A percentile compares a stretch with the other conserved stretches of the same genome.
phyloP scores from a whole-genome alignment of 2,329 filamentous ascomycete genomes.

The Xylaria sp. region DNA sequence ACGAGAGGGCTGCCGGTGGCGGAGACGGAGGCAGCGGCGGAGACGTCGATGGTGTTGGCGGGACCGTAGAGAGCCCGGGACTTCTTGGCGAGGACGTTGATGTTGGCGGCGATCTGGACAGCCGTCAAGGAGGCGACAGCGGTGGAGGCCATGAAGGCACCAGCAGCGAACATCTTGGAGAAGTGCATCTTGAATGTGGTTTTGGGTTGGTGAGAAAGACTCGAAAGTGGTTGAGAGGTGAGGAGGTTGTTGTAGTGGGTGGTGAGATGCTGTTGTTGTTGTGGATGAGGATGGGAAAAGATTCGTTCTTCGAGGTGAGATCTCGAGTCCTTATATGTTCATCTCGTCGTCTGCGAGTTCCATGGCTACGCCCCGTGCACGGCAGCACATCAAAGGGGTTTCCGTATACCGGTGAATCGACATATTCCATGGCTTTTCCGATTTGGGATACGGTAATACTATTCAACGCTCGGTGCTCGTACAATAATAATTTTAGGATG shows the following conservation, averaged over 20 bases:
- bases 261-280: slow-evolving; percentile 5
- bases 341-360: background rate
- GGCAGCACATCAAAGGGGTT: background rate
- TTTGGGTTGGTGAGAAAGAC: background rate
- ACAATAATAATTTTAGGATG: background rate
- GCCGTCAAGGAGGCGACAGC: slow-evolving; percentile 12
- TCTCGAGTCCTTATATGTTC: slow-evolving; percentile 8
- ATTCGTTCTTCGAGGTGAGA: background rate
- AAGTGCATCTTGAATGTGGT: slow-evolving; percentile 15
- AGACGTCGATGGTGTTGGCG: slow-evolving; percentile 14
- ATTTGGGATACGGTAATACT: background rate
- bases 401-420: background rate
- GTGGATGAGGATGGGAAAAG: background rate
- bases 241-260: slow-evolving; percentile 3
- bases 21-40: slow-evolving; percentile 13
- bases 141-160: slow-evolving; percentile 14
- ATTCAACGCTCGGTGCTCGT: background rate
- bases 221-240: background rate
- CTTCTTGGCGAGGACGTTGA: slow-evolving; percentile 4
- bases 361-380: background rate
- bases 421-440: background rate
- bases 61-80: slow-evolving; percentile 9
- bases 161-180: slow-evolving; percentile 16
- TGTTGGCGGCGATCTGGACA: slow-evolving; percentile 7
- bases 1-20: slow-evolving; percentile 13